A percentile compares a stretch with the other conserved stretches of the same genome.
Evolutionary conservation across 495 filamentous ascomycete species (phyloP).

Genomic region (Amphirosellinia nigrospora): DNA sequence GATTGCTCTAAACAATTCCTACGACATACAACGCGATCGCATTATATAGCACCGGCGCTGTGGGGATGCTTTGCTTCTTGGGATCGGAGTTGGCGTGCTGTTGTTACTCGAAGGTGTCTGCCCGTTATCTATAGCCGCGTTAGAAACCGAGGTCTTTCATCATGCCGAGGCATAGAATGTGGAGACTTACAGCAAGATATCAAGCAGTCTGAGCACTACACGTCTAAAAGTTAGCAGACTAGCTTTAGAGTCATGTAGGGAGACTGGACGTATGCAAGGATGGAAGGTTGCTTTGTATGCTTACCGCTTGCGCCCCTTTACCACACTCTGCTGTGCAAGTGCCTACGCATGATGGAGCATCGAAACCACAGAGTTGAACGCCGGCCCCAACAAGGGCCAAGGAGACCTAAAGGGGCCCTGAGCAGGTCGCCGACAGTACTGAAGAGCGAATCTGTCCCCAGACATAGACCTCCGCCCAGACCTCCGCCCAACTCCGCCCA

Average conservation of each 20-base stretch:
- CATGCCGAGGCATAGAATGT: background rate
- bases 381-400: background rate
- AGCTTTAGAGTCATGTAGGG: background rate
- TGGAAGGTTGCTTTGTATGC: background rate
- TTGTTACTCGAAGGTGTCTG: background rate
- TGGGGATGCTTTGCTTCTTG: background rate
- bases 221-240: conserved; percentile 3
- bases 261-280: background rate
- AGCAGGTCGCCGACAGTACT: background rate
- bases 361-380: background rate
- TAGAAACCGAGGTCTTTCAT: background rate
- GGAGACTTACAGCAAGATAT: conserved; percentile 20
- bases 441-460: background rate
- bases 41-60: no score
- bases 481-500: no score
- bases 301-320: background rate
- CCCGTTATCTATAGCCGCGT: conserved; percentile 2
- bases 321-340: background rate
- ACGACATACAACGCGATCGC: background rate
- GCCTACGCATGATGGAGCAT: background rate
- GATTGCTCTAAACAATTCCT: background rate
- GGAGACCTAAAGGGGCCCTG: background rate
- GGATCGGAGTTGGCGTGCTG: background rate
- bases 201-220: conserved; percentile 18
- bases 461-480: no score